Evolutionary conservation across 2,329 filamentous ascomycete species (phyloP), one percentile per base, ranked within the genome.

Genomic region (Thielaviopsis musarum): DNA sequence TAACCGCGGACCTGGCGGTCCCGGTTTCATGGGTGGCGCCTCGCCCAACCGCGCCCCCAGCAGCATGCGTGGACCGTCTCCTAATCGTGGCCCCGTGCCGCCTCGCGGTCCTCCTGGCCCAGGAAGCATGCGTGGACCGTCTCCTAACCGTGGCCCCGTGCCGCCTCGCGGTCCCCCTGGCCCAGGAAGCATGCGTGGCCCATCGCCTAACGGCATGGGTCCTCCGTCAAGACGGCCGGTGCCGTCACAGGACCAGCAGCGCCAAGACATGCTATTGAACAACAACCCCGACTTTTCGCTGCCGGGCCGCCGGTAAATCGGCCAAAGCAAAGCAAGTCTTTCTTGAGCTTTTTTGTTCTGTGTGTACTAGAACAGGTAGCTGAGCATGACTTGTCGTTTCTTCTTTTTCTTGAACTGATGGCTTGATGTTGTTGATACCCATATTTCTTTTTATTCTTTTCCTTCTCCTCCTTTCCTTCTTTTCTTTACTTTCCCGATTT

Each of bases 261-360:
- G 80, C 62, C 82, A 85, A 65, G 88, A 94, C 65, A 77, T 90
- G 56, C 73, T 95, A 48, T 75, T 95, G 61, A 83, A 84, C 66
- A 82, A 77, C 52, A 95, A 95, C 67, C 90, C 91, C 0, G 90
- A 96, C 69, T 96, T 96, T 71, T 79, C 85, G 64, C 70, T 96
- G 28, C 84, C 83, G 1, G 72, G 54, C 2, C 57, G 52, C 19
- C 34, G 60, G 19, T 61, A 61, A 51, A 51, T 34, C 30, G 30
- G 10, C 30, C 30, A 34, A 34, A 5, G 24, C 24, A 34, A 34
- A 34, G 5, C 30, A 10, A 34, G 30, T 34, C 30, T 3, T 34
- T 34, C 30, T 12, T 34, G 24, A 26, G 24, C 30, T 34, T 12
- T 34, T 12, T 34, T 34, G 30, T 34, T 34, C 30, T 28, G 26